A percentile compares a stretch with the other conserved stretches of the same genome.
These are phyloP conservation scores for Durio zibethinus DNA, from an alignment of 345 rosid species.

Conservation along the genomic window DNA sequence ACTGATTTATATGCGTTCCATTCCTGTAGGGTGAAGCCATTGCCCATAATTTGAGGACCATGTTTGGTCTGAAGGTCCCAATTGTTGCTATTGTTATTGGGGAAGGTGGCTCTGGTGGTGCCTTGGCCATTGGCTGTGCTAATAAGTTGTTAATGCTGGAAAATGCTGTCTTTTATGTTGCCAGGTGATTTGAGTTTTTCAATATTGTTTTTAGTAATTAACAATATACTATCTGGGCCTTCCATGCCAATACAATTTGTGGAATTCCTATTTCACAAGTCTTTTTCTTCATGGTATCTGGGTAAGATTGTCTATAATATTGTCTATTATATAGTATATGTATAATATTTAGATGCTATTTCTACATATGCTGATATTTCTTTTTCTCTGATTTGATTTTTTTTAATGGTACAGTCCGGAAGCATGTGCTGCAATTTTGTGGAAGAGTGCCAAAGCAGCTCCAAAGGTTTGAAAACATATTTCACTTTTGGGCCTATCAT, in stretches of 20 bases:
- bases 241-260: neutral
- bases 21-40: slow-evolving; percentile 89
- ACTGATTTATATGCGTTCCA: slow-evolving; percentile 19
- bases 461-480: slow-evolving; percentile 58
- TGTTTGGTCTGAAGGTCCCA: slow-evolving; percentile 97
- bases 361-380: slow-evolving; percentile 10
- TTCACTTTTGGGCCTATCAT: slow-evolving; percentile 12
- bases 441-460: slow-evolving; percentile 89
- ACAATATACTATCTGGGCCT: neutral
- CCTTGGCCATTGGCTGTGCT: slow-evolving; percentile 94
- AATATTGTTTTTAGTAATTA: neutral
- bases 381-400: slow-evolving; percentile 5
- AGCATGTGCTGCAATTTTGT: slow-evolving; percentile 95
- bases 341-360: neutral
- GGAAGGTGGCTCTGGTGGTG: slow-evolving; percentile 99
- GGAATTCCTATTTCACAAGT: neutral
- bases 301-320: neutral
- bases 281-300: slow-evolving; percentile 2
- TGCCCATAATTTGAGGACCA: slow-evolving; percentile 88
- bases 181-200: slow-evolving; percentile 53
- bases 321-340: neutral
- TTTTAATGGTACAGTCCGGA: slow-evolving; percentile 64
- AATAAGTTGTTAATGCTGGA: slow-evolving; percentile 93
- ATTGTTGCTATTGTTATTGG: slow-evolving; percentile 89
- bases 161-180: slow-evolving; percentile 93